Evolutionary conservation across 345 rosid genomes (phyloP).

Genomic region (Heritiera fomes): DNA sequence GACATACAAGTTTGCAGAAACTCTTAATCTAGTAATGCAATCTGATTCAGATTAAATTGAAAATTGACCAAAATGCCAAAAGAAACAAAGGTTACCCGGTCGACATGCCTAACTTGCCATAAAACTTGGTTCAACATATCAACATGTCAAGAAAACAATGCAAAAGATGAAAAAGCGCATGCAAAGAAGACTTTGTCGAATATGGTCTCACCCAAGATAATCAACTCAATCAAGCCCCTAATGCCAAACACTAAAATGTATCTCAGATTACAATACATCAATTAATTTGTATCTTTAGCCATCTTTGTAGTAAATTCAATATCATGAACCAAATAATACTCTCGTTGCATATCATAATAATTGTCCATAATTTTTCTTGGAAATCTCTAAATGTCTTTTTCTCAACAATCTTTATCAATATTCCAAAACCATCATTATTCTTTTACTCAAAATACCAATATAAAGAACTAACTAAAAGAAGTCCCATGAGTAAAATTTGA

Average conservation of each 20-base stretch:
- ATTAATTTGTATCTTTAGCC: not conserved
- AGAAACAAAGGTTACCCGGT: not conserved
- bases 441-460: conserved; percentile 9
- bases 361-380: not conserved
- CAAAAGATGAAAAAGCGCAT: not conserved
- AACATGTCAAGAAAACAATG: not conserved
- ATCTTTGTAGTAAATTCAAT: not conserved
- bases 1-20: conserved; percentile 9
- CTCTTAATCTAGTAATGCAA: not conserved
- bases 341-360: not conserved
- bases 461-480: not conserved
- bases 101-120: not conserved
- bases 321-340: not conserved
- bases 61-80: not conserved
- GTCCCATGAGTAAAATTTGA: not conserved
- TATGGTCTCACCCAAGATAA: not conserved
- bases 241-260: not conserved
- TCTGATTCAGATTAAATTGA: not conserved
- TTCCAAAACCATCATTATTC: not conserved
- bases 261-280: not conserved
- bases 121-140: conserved; percentile 1
- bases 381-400: not conserved
- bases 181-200: not conserved
- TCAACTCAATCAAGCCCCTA: not conserved
- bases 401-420: not conserved